phyloP scores from a whole-genome alignment of 176 grass and related monocot species.

The Oryza australiensis region DNA sequence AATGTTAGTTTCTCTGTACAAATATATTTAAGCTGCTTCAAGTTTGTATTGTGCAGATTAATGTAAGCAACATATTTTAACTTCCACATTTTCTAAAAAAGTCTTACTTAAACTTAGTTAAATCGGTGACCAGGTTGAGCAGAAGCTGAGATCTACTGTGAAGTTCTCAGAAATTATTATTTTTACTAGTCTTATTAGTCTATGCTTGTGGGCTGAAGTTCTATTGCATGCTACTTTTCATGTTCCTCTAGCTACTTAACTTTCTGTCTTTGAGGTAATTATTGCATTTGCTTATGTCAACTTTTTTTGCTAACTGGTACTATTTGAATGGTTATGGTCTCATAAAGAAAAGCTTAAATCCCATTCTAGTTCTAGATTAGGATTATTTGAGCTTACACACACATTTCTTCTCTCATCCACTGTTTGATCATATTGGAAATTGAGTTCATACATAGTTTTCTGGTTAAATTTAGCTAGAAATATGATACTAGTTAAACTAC shows the following conservation, averaged over 20 bases:
- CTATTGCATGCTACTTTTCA: neutral
- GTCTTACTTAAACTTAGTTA: neutral
- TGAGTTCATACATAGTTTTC: neutral
- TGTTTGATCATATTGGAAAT: conserved; percentile 4
- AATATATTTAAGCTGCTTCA: neutral
- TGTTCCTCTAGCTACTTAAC: conserved; percentile 12
- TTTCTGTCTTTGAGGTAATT: conserved; percentile 19
- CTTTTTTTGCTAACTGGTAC: conserved; percentile 1
- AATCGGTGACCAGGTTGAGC: neutral
- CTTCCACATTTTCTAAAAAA: neutral
- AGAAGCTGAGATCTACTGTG: neutral
- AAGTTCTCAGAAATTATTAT: neutral
- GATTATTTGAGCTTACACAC: neutral
- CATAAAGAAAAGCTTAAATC: neutral
- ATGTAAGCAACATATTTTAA: neutral
- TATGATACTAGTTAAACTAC: neutral
- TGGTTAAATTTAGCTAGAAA: conserved; percentile 14
- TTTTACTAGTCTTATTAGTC: neutral
- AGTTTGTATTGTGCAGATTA: neutral
- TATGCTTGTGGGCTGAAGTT: neutral
- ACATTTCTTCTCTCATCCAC: neutral
- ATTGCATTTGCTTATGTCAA: neutral
- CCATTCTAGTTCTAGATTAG: neutral
- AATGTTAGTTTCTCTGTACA: neutral
- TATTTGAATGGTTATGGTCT: conserved; percentile 3